These are phyloP conservation scores for Camellia lanceoleosa DNA, from an alignment of 148 eudicot genomes.

Conservation along the genomic window DNA sequence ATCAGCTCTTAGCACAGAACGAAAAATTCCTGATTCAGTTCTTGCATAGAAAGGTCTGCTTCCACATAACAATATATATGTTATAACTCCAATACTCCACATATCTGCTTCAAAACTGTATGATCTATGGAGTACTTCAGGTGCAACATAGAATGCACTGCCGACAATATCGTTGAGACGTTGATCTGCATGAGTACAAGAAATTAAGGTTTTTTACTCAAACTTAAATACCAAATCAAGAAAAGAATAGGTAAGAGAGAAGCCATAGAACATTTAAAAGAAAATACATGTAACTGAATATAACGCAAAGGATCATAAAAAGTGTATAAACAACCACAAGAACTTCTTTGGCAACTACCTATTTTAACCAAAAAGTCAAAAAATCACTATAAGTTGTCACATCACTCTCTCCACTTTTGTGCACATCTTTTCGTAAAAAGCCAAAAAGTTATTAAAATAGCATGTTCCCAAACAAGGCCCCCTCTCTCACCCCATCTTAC, in stretches of 20 bases:
- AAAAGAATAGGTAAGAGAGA: neutral
- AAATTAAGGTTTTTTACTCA: slow-evolving; percentile 1
- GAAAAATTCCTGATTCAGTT: slow-evolving; percentile 96
- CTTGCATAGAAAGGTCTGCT: slow-evolving; percentile 98
- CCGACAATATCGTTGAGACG: slow-evolving; percentile 97
- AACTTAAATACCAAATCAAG: neutral
- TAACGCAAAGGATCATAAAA: neutral
- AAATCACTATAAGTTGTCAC: too few species aligned
- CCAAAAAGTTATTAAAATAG: too few species aligned
- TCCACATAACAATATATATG: slow-evolving; percentile 93
- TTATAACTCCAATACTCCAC: slow-evolving; percentile 96
- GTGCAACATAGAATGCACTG: slow-evolving; percentile 98
- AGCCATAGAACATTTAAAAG: neutral
- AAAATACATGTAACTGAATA: neutral
- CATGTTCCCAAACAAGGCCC: too few species aligned
- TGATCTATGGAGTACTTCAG: slow-evolving; percentile 96
- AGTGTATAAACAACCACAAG: neutral
- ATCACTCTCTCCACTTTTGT: too few species aligned
- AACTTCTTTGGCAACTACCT: neutral
- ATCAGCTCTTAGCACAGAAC: slow-evolving; percentile 83
- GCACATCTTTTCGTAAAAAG: too few species aligned
- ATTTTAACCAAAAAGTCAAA: too few species aligned
- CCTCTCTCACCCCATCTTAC: too few species aligned
- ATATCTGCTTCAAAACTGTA: slow-evolving; percentile 88
- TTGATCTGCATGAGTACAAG: slow-evolving; percentile 54